Conservation (phyloP, 257 asterid species). For the Penstemon barbatus region DNA sequence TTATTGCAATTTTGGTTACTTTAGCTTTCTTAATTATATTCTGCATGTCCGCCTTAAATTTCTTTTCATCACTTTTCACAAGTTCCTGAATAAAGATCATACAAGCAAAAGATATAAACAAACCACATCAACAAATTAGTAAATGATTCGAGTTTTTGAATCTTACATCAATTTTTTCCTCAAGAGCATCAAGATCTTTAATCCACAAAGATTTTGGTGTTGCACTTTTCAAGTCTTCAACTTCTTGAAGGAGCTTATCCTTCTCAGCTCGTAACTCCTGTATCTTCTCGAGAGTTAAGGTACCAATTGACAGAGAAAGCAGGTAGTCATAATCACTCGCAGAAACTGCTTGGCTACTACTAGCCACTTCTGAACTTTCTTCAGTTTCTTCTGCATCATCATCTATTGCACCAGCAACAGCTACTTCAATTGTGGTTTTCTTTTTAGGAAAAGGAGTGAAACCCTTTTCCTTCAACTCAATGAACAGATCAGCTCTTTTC, state of each 20-base stretch:
- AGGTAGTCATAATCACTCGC: conserved; percentile 90
- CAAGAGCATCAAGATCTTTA: conserved; percentile 79
- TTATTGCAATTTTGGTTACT: conserved; percentile 37
- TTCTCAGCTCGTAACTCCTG: conserved; percentile 71
- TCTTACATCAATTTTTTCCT: conserved; percentile 65
- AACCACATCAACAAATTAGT: not conserved
- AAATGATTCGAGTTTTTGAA: not conserved
- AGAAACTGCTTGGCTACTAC: conserved; percentile 45
- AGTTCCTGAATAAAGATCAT: conserved; percentile 48
- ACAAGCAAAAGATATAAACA: not conserved
- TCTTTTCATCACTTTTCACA: conserved; percentile 45
- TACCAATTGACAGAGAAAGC: conserved; percentile 77
- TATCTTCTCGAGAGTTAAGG: conserved; percentile 77
- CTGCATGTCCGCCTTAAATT: conserved; percentile 41
- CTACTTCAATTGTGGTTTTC: conserved; percentile 49
- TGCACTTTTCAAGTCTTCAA: conserved; percentile 65
- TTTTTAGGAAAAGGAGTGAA: conserved; percentile 85
- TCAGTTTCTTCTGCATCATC: conserved; percentile 72
- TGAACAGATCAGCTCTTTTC: conserved; percentile 71
- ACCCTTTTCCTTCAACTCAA: conserved; percentile 81
- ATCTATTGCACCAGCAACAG: conserved; percentile 54
- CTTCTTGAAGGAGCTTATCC: conserved; percentile 57
- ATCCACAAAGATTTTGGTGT: conserved; percentile 70
- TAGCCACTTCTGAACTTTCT: conserved; percentile 42
- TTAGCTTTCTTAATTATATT: conserved; percentile 36